Conservation (phyloP, 495 filamentous ascomycete species). For the Pyrenopolyporus hunteri region DNA sequence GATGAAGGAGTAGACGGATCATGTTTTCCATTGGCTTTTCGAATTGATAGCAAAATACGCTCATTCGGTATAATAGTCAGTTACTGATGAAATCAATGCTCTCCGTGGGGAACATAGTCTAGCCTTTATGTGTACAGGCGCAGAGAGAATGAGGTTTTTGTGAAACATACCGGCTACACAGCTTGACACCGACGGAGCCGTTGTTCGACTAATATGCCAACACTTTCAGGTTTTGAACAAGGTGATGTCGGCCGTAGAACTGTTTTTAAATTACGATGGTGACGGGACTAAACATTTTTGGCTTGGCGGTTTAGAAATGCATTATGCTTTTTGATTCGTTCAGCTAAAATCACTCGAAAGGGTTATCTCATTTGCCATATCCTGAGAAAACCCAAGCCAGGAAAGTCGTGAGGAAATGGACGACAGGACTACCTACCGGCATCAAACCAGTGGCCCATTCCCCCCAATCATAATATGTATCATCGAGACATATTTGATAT, state of each 20-base stretch:
- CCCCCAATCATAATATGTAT: no score
- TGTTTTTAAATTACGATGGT: not conserved
- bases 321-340: not conserved
- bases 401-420: no score
- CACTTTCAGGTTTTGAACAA: not conserved
- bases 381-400: no score
- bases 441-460: no score
- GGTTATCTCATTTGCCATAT: no score
- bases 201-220: not conserved
- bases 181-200: not conserved
- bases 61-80: constrained; percentile 31
- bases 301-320: not conserved
- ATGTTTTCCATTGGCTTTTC: constrained; percentile 13
- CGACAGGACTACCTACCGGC: no score
- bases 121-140: not conserved
- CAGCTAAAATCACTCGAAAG: no score
- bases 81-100: constrained; percentile 5
- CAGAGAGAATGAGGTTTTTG: not conserved
- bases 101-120: not conserved
- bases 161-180: constrained; percentile 2
- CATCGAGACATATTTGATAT: no score
- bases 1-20: not conserved
- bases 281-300: not conserved
- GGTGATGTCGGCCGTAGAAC: not conserved
- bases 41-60: constrained; percentile 11